phyloP scores from a whole-genome alignment of 768 basidiomycete genomes.

The Phylloporus sp. region DNA sequence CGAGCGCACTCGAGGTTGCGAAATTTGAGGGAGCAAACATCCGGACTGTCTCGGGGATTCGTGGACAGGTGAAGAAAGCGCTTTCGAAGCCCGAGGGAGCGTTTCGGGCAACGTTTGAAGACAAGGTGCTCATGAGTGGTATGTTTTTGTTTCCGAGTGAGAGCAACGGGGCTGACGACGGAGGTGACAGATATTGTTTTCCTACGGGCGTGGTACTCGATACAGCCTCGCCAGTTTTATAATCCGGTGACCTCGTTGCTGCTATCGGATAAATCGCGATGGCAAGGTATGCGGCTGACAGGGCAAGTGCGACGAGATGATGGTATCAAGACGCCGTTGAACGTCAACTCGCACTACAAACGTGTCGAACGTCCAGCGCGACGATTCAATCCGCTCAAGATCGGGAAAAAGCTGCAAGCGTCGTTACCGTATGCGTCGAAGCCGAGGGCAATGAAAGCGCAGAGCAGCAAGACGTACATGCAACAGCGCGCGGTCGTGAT shows the following conservation, averaged over 20 bases:
- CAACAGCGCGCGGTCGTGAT: conserved; percentile 93
- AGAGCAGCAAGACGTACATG: conserved; percentile 75
- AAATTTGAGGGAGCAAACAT: conserved; percentile 99
- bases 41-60: conserved; percentile 89
- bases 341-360: conserved; percentile 87
- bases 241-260: conserved; percentile 93
- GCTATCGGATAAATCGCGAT: conserved; percentile 71
- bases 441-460: conserved; percentile 75
- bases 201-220: conserved; percentile 93
- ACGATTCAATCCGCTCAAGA: conserved; percentile 85
- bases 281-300: conserved; percentile 95
- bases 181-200: conserved; percentile 76
- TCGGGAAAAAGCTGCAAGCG: conserved; percentile 88
- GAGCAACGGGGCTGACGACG: background rate
- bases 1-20: conserved; percentile 85
- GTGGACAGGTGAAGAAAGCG: conserved; percentile 96
- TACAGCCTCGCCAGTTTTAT: conserved; percentile 93
- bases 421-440: conserved; percentile 90
- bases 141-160: conserved; percentile 28
- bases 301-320: conserved; percentile 88
- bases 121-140: conserved; percentile 96
- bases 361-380: conserved; percentile 71
- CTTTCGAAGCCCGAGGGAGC: conserved; percentile 92
- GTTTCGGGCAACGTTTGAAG: conserved; percentile 96
- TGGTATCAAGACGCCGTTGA: conserved; percentile 72